Evolutionary conservation across 768 basidiomycete genomes (phyloP).

Genomic region (Mycena indigotica): DNA sequence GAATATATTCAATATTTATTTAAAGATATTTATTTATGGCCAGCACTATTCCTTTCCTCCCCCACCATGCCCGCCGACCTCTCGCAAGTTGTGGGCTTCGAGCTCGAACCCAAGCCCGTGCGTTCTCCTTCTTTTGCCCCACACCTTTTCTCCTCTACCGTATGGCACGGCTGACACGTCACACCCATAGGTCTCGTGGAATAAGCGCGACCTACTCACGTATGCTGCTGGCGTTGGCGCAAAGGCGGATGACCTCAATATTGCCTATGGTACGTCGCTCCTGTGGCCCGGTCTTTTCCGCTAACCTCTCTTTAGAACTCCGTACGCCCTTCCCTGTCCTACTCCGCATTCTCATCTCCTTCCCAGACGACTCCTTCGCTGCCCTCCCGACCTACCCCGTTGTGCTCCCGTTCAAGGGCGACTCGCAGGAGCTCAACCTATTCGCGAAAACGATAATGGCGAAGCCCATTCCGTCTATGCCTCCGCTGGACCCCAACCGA

Average conservation of each 20-base stretch:
- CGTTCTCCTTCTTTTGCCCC: no score
- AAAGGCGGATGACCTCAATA: conserved; percentile 66
- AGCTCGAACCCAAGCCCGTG: conserved; percentile 56
- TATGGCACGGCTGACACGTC: neutral
- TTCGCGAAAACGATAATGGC: conserved; percentile 59
- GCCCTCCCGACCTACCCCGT: conserved; percentile 88
- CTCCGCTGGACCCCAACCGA: conserved; percentile 68
- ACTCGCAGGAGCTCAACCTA: conserved; percentile 65
- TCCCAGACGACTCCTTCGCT: conserved; percentile 68
- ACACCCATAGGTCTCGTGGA: conserved; percentile 79
- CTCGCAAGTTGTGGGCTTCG: conserved; percentile 64
- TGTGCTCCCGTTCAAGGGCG: conserved; percentile 72
- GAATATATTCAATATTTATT: no score
- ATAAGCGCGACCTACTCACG: conserved; percentile 76
- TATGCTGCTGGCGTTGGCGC: conserved; percentile 85
- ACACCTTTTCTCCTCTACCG: neutral
- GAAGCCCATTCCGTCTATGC: conserved; percentile 62
- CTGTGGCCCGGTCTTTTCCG: no score
- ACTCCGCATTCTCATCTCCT: no score
- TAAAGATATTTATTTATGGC: no score
- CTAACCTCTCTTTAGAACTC: no score
- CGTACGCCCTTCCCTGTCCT: no score
- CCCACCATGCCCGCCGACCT: conserved; percentile 58
- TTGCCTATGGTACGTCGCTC: conserved; percentile 76
- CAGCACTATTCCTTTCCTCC: no score